phyloP scores from a whole-genome alignment of 352 stramenopile species.

The Phytophthora macrochlamydospora region DNA sequence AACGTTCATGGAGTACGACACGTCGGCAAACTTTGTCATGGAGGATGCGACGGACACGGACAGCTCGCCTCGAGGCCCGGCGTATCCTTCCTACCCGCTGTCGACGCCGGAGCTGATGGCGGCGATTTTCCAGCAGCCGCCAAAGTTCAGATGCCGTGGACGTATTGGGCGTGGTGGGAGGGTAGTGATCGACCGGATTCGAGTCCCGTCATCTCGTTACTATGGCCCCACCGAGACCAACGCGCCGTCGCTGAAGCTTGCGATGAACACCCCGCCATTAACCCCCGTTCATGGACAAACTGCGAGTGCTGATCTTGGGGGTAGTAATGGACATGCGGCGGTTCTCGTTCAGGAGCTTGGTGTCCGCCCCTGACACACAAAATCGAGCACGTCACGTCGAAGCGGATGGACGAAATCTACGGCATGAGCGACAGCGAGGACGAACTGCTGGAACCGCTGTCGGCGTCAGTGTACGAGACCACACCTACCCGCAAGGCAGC shows the following conservation, averaged over 20 bases:
- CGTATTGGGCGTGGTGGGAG: conserved; percentile 75
- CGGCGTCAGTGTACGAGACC: conserved; percentile 56
- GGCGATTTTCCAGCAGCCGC: conserved; percentile 67
- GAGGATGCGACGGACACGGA: conserved; percentile 40
- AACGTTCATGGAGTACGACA: conserved; percentile 83
- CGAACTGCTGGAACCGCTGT: conserved; percentile 69
- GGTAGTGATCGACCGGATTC: conserved; percentile 78
- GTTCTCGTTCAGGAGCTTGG: conserved; percentile 73
- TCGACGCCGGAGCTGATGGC: conserved; percentile 67
- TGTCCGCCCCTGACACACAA: conserved; percentile 57
- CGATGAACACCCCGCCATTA: neutral
- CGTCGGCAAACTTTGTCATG: conserved; percentile 66
- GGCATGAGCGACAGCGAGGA: conserved; percentile 88
- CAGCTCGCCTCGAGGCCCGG: conserved; percentile 29
- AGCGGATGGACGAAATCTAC: conserved; percentile 81
- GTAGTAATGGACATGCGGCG: conserved; percentile 44
- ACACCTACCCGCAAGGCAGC: conserved; percentile 38
- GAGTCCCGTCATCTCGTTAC: conserved; percentile 55
- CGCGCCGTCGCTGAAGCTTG: conserved; percentile 47
- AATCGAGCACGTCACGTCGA: conserved; percentile 56
- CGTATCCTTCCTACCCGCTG: conserved; percentile 73
- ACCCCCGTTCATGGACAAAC: conserved; percentile 6
- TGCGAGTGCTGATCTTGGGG: conserved; percentile 17
- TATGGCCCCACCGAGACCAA: conserved; percentile 55
- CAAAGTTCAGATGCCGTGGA: conserved; percentile 73